These are phyloP conservation scores for Monosporascus sp. DNA, from an alignment of 2,329 filamentous ascomycete genomes.

Conservation along the genomic window DNA sequence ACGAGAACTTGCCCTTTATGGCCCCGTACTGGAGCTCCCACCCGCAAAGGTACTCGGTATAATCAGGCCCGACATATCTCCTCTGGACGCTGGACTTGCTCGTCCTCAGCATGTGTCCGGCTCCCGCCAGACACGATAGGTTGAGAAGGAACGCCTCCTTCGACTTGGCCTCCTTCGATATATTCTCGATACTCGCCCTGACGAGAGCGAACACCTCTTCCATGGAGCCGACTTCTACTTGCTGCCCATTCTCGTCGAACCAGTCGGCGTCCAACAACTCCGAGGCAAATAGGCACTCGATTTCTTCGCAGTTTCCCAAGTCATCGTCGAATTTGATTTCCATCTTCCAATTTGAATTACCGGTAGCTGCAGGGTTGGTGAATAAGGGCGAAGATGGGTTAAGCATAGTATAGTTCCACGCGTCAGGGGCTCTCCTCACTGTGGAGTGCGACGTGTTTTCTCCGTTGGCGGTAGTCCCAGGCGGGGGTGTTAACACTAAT, in stretches of 20 bases:
- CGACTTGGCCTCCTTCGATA: slow-evolving; percentile 44
- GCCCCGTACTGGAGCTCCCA: slow-evolving; percentile 53
- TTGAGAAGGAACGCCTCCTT: slow-evolving; percentile 55
- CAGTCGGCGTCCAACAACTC: slow-evolving; percentile 46
- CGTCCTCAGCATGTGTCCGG: slow-evolving; percentile 41
- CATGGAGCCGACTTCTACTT: slow-evolving; percentile 36
- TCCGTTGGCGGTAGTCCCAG: slow-evolving; percentile 34
- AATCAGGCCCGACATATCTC: slow-evolving; percentile 34
- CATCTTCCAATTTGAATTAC: slow-evolving; percentile 14
- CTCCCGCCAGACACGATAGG: slow-evolving; percentile 51
- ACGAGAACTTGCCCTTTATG: slow-evolving; percentile 46
- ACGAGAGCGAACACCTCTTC: slow-evolving; percentile 51
- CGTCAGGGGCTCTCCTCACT: background rate
- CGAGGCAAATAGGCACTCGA: slow-evolving; percentile 50
- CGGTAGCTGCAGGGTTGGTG: slow-evolving; percentile 11
- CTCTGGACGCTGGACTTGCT: slow-evolving; percentile 36
- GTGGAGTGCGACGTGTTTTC: slow-evolving; percentile 4
- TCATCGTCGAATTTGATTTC: slow-evolving; percentile 25
- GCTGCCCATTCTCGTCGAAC: slow-evolving; percentile 41
- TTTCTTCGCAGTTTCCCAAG: slow-evolving; percentile 50
- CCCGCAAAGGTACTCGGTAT: slow-evolving; percentile 42
- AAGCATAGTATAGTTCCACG: slow-evolving; percentile 16
- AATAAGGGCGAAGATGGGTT: slow-evolving; percentile 20
- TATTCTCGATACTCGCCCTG: slow-evolving; percentile 46
- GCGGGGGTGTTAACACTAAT: slow-evolving; percentile 36